phyloP scores from a whole-genome alignment of 768 basidiomycete genomes.

The Kwoniella sp. region DNA sequence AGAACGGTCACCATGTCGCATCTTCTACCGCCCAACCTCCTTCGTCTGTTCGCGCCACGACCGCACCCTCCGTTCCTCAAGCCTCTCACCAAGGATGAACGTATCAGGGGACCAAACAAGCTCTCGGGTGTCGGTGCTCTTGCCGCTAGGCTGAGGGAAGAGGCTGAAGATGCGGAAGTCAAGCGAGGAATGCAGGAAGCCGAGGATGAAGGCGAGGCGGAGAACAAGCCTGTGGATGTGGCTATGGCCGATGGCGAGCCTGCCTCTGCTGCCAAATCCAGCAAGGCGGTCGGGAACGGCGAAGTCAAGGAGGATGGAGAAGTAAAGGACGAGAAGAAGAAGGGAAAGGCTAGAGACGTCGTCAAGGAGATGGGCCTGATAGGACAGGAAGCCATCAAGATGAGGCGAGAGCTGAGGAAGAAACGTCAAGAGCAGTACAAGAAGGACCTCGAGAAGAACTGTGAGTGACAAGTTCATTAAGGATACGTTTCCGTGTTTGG shows the following conservation, averaged over 20 bases:
- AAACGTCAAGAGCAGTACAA: constrained; percentile 50
- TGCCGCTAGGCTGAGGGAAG: constrained; percentile 69
- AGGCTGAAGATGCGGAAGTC: constrained; percentile 56
- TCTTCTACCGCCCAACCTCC: constrained; percentile 80
- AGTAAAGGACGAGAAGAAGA: constrained; percentile 58
- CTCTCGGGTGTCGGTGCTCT: constrained; percentile 73
- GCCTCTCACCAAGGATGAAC: constrained; percentile 77
- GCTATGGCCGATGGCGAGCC: constrained; percentile 3
- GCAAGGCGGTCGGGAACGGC: constrained; percentile 1
- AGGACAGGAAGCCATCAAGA: constrained; percentile 45
- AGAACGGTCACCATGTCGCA: constrained; percentile 39
- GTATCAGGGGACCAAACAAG: constrained; percentile 65
- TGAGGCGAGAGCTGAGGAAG: constrained; percentile 43
- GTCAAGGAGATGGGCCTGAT: constrained; percentile 38
- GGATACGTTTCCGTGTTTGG: not conserved
- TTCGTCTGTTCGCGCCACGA: constrained; percentile 92
- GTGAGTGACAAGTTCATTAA: constrained; percentile 56
- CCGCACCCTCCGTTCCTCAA: constrained; percentile 82
- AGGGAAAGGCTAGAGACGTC: constrained; percentile 65
- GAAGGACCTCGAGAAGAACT: constrained; percentile 57
- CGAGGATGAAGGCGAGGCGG: constrained; percentile 16
- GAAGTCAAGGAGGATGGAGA: constrained; percentile 52
- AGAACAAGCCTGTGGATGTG: constrained; percentile 15
- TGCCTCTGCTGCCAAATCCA: constrained; percentile 7
- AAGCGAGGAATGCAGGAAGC: constrained; percentile 25